A percentile compares a stretch with the other conserved stretches of the same genome.
These are phyloP conservation scores for Trichocladium antarcticum DNA, from an alignment of 495 filamentous ascomycete genomes.

Conservation along the genomic window DNA sequence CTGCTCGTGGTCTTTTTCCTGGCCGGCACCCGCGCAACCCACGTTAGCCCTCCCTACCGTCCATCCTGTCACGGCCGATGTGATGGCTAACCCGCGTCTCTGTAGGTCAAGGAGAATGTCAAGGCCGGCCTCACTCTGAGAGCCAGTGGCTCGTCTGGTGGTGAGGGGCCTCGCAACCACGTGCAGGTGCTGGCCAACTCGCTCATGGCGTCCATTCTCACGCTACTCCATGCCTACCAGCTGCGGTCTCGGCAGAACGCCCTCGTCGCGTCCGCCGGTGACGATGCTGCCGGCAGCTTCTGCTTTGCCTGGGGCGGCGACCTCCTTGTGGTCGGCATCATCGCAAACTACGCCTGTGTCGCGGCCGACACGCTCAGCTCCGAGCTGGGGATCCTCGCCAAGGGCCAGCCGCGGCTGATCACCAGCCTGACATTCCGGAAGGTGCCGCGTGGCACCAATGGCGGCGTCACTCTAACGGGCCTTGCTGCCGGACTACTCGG, in stretches of 20 bases:
- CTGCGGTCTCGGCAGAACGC: constrained; percentile 36
- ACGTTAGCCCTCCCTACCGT: constrained; percentile 36
- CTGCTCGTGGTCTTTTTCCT: constrained; percentile 80
- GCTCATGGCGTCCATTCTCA: constrained; percentile 59
- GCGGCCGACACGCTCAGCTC: constrained; percentile 92
- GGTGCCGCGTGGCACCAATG: constrained; percentile 87
- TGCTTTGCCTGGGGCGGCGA: constrained; percentile 44
- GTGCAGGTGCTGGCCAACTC: constrained; percentile 90
- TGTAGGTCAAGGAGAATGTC: constrained; percentile 70
- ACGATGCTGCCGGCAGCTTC: constrained; percentile 24
- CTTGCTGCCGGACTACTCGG: constrained; percentile 64
- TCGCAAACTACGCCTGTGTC: constrained; percentile 78
- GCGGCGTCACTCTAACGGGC: constrained; percentile 68
- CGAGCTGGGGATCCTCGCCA: constrained; percentile 84
- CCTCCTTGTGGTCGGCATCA: constrained; percentile 47
- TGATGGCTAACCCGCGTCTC: not conserved
- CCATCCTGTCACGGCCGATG: not conserved
- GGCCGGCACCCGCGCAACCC: constrained; percentile 71
- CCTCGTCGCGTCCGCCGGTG: constrained; percentile 9
- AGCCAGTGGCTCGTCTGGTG: constrained; percentile 56
- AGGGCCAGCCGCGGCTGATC: constrained; percentile 66
- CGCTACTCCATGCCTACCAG: constrained; percentile 57
- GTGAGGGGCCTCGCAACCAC: constrained; percentile 72
- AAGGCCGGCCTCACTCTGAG: constrained; percentile 73
- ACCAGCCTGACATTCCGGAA: constrained; percentile 61